These are phyloP conservation scores for Colletotrichum somersetense DNA, from an alignment of 2,329 filamentous ascomycete species.

Conservation along the genomic window DNA sequence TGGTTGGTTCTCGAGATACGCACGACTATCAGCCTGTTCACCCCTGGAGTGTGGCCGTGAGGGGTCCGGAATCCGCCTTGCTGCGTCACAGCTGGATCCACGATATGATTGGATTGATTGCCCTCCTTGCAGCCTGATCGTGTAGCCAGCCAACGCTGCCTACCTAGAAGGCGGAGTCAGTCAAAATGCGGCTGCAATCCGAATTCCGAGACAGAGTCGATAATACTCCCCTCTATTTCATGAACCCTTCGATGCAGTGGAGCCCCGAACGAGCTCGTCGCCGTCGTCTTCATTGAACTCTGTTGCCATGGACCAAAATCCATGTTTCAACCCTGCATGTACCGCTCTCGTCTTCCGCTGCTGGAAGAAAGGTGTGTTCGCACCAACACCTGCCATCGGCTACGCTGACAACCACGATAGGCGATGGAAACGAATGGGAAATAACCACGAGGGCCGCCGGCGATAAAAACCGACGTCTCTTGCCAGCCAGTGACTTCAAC, in stretches of 20 bases:
- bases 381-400: no score
- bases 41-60: not conserved
- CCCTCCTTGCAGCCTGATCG: not conserved
- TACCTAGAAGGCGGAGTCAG: slow-evolving; percentile 1
- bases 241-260: not conserved
- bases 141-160: slow-evolving; percentile 21
- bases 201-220: not conserved
- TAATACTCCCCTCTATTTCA: not conserved
- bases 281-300: not conserved
- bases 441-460: not conserved
- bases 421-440: not conserved
- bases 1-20: not conserved
- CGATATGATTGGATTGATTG: slow-evolving; percentile 19
- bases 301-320: not conserved
- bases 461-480: not conserved
- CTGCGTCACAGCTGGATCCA: not conserved
- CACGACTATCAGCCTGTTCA: not conserved
- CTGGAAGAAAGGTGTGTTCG: slow-evolving; percentile 34
- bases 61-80: slow-evolving; percentile 2
- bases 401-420: slow-evolving; percentile 1
- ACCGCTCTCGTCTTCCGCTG: slow-evolving; percentile 4
- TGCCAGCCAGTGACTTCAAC: slow-evolving; percentile 15
- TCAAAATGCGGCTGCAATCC: slow-evolving; percentile 13
- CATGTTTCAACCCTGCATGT: slow-evolving; percentile 14
- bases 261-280: not conserved